phyloP scores from a whole-genome alignment of 108 stramenopile species.

The Fragilaria crotonensis region DNA sequence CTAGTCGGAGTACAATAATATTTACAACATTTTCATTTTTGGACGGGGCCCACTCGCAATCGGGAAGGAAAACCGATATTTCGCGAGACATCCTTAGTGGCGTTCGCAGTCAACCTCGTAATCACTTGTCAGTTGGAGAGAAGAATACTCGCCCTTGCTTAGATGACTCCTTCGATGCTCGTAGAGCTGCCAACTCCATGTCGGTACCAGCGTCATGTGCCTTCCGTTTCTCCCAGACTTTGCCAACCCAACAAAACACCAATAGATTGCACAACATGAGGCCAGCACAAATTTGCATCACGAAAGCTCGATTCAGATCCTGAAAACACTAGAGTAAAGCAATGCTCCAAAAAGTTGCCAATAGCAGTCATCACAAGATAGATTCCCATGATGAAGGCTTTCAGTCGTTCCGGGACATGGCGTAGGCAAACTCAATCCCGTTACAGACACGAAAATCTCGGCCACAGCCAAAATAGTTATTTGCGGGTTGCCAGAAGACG shows the following conservation, averaged over 20 bases:
- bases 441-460: slow-evolving; percentile 55
- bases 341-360: slow-evolving; percentile 53
- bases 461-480: slow-evolving; percentile 47
- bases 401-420: slow-evolving; percentile 35
- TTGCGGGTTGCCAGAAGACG: slow-evolving; percentile 64
- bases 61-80: no score
- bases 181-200: no score
- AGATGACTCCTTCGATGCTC: no score
- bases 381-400: slow-evolving; percentile 33
- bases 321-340: slow-evolving; percentile 9
- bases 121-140: no score
- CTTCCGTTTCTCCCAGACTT: slow-evolving; percentile 14
- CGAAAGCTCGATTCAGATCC: slow-evolving; percentile 2
- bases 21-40: no score
- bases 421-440: slow-evolving; percentile 58
- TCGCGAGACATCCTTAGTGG: no score
- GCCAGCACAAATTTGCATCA: slow-evolving; percentile 9
- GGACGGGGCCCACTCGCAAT: no score
- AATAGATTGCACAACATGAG: slow-evolving; percentile 33
- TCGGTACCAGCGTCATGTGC: neutral
- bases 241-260: slow-evolving; percentile 25
- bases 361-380: slow-evolving; percentile 45
- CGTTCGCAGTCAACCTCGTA: no score
- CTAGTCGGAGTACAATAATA: no score
- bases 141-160: no score